Conservation (phyloP, 164 flowering plant species). For the Chimonanthus praecox region DNA sequence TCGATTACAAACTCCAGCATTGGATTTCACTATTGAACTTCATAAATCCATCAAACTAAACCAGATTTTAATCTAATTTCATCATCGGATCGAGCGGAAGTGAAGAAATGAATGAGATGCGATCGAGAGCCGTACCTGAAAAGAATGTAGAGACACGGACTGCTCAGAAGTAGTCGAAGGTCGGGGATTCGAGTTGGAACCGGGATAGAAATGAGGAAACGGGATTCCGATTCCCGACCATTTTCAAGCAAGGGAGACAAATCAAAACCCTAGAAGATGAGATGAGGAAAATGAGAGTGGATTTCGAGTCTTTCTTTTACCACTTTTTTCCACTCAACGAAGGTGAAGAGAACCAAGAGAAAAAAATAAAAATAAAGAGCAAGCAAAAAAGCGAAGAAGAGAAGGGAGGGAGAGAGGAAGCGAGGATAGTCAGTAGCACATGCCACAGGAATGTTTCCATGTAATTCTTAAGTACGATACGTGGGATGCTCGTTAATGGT, state of each 20-base stretch:
- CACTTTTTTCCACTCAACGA: background rate
- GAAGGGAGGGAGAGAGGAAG: background rate
- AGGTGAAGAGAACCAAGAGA: background rate
- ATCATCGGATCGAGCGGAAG: background rate
- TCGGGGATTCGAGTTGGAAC: background rate
- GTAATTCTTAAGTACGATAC: no score
- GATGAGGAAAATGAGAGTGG: background rate
- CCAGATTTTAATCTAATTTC: background rate
- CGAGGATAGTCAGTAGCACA: no score
- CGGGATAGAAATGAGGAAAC: background rate
- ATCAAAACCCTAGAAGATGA: background rate
- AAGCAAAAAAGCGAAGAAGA: background rate
- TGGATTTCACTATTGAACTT: no score
- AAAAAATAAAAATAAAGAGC: background rate
- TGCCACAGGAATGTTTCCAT: no score
- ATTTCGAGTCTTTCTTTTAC: background rate
- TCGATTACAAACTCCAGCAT: background rate
- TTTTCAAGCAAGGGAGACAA: background rate
- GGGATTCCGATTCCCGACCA: background rate
- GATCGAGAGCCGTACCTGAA: background rate
- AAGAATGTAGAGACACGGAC: background rate
- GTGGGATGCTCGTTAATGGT: no score
- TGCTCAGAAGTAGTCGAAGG: background rate
- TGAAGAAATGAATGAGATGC: background rate
- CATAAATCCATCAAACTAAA: background rate